Evolutionary conservation across 1,284 basidiomycete species (phyloP).

Genomic region (Tilletia caries): DNA sequence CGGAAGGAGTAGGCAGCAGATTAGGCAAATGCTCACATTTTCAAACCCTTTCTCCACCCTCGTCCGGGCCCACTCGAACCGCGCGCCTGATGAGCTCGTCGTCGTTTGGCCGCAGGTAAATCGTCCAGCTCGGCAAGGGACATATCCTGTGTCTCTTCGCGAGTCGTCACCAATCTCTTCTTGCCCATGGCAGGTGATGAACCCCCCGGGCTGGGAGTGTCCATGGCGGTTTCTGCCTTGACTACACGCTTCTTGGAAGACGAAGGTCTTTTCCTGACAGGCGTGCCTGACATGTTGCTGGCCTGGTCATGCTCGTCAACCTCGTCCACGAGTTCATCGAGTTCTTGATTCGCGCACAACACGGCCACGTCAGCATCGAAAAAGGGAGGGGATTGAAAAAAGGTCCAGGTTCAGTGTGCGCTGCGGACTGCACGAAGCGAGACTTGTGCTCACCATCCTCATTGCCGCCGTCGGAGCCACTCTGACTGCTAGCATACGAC

Average conservation of each 20-base stretch:
- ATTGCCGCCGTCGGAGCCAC: background rate
- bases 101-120: slow-evolving; percentile 47
- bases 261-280: background rate
- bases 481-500: background rate
- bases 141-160: background rate
- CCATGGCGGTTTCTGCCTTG: background rate
- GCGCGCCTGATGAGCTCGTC: slow-evolving; percentile 45
- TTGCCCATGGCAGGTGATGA: background rate
- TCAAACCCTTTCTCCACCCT: slow-evolving; percentile 51
- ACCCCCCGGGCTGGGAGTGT: background rate
- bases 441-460: background rate
- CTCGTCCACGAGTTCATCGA: slow-evolving; percentile 11
- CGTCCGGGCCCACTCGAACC: slow-evolving; percentile 49
- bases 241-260: background rate
- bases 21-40: slow-evolving; percentile 24
- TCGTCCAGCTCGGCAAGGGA: slow-evolving; percentile 39
- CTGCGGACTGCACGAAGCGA: background rate
- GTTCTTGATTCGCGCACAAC: background rate
- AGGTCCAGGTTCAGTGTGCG: background rate
- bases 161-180: background rate
- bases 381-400: too few species aligned
- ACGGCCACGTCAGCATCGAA: too few species aligned
- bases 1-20: background rate
- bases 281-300: background rate
- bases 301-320: background rate